Evolutionary conservation across 345 rosid species (phyloP), one percentile per base, ranked within the genome.

Genomic region (Aurinia saxatilis): DNA sequence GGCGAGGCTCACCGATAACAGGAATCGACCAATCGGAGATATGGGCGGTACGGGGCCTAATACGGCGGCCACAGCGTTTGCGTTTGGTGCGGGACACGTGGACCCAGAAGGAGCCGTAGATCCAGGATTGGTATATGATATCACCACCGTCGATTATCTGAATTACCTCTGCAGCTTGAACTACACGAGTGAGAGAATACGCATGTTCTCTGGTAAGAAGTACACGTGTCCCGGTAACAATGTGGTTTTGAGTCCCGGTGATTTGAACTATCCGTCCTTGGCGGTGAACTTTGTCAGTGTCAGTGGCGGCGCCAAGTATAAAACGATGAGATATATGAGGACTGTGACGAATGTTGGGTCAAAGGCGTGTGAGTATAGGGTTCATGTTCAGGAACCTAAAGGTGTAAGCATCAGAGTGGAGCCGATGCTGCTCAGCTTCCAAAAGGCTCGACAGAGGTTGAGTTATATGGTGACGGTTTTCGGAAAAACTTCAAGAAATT

Each of bases 261-360:
- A 85, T 61, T 75, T 84, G 21, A 85, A 87, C 57, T 58, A 81
- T 51, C 92, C 95, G 34, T 82, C 95, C 1, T 76, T 84, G 38
- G 76, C 87, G 54, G 74, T 87, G 31, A 81, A 50, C 82, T 83
- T 55, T 63, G 78, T 54, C 33, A 42, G 35, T 63, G 78, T 54
- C 33, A 42, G 35, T 68, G 42, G 77, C 62, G 25, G 37, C 62
- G 25, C 40, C 53, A 68, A 12, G 37, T 18, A 19, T 16, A 79
- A 50, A 73, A 58, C 0, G 60, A 14, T 52, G 39, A 59, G 31
- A 35, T 51, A 74, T 33, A 70, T 78, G 44, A 84, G 96, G 75
- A 76, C 79, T 1, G 81, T 81, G 25, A 89, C 95, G 12, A 86
- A 86, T 60, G 95, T 89, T 5, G 89, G 89, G 54, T 77, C 79